Conservation (phyloP, 2,329 filamentous ascomycete genomes). For the Calonectria honghensis region DNA sequence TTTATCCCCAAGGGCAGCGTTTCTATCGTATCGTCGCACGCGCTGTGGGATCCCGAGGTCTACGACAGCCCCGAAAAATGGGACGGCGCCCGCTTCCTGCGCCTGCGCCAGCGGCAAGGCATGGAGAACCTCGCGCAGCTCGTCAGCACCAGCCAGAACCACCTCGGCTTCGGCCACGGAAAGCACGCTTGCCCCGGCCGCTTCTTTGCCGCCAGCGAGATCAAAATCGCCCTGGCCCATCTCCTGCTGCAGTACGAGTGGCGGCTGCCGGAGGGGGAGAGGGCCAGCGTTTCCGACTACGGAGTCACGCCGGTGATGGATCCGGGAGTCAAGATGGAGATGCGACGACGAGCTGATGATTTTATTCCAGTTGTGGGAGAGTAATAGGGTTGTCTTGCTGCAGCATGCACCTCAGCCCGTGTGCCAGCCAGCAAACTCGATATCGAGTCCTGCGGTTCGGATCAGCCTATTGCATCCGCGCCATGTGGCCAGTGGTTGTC, state of each 20-base stretch:
- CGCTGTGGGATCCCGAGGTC: too few species aligned
- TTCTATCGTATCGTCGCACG: too few species aligned
- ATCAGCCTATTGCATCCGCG: too few species aligned
- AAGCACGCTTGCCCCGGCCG: slow-evolving; percentile 64
- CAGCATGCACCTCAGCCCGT: too few species aligned
- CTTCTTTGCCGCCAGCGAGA: slow-evolving; percentile 64
- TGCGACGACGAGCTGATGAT: neutral
- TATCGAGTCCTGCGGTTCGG: too few species aligned
- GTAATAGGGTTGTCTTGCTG: neutral
- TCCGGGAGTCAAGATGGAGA: neutral
- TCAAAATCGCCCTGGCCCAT: slow-evolving; percentile 60
- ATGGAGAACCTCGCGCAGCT: slow-evolving; percentile 55
- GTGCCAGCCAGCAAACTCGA: too few species aligned
- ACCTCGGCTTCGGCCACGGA: slow-evolving; percentile 63
- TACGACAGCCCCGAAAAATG: too few species aligned
- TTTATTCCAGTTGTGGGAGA: neutral
- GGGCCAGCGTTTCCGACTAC: neutral
- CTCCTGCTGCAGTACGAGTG: slow-evolving; percentile 54
- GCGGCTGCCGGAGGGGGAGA: neutral
- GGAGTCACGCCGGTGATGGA: neutral
- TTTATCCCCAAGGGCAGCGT: too few species aligned
- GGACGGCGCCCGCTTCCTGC: too few species aligned
- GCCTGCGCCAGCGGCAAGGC: slow-evolving; percentile 42
- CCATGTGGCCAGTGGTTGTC: too few species aligned
- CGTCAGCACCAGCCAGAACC: slow-evolving; percentile 58